Evolutionary conservation across 2,329 filamentous ascomycete species (phyloP).

Genomic region (Penicillium fuscoglaucum): DNA sequence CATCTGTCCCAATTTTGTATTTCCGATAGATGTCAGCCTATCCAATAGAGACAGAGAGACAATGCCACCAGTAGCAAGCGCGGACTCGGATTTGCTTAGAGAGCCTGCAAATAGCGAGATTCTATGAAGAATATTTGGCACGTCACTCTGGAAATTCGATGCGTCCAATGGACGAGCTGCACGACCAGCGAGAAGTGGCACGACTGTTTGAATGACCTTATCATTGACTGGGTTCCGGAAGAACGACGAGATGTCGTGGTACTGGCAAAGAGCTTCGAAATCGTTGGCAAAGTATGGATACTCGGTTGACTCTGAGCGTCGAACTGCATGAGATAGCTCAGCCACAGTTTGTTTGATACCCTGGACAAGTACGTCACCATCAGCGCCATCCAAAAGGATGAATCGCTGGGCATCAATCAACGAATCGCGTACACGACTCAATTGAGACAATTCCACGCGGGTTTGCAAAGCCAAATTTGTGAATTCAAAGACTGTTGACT

Average conservation of each 20-base stretch:
- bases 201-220: slow-evolving; percentile 28
- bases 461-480: slow-evolving; percentile 40
- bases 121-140: slow-evolving; percentile 40
- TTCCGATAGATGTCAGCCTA: slow-evolving; percentile 54
- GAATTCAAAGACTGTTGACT: slow-evolving; percentile 39
- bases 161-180: slow-evolving; percentile 35
- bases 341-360: slow-evolving; percentile 41
- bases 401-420: slow-evolving; percentile 42
- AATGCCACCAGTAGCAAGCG: slow-evolving; percentile 50
- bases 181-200: slow-evolving; percentile 43
- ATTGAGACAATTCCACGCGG: slow-evolving; percentile 37
- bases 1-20: slow-evolving; percentile 61
- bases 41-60: slow-evolving; percentile 57
- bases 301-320: slow-evolving; percentile 30
- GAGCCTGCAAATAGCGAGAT: slow-evolving; percentile 40
- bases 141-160: slow-evolving; percentile 34
- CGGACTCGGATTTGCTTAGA: slow-evolving; percentile 29
- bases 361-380: slow-evolving; percentile 38
- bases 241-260: slow-evolving; percentile 39
- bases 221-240: slow-evolving; percentile 14
- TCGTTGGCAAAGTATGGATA: slow-evolving; percentile 48
- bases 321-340: slow-evolving; percentile 36
- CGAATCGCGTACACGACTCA: slow-evolving; percentile 39
- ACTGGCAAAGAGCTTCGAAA: slow-evolving; percentile 51
- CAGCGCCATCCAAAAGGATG: slow-evolving; percentile 38